Conservation (phyloP, 129 eudicot genomes). For the Artemisia annua region DNA sequence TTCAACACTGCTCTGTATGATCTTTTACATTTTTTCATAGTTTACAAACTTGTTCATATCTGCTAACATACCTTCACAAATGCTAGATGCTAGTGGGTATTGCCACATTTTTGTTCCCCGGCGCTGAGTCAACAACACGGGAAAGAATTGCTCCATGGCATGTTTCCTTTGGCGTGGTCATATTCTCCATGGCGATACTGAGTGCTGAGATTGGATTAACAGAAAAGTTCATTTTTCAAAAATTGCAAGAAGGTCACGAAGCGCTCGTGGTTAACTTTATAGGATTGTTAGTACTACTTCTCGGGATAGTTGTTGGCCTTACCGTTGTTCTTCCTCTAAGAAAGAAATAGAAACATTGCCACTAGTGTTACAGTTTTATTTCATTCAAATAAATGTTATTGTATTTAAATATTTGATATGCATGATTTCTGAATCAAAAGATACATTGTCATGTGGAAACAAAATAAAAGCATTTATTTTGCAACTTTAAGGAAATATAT, state of each 20-base stretch:
- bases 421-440: neutral
- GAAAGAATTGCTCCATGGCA: conserved; percentile 61
- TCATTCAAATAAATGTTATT: neutral
- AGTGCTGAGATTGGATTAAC: conserved; percentile 54
- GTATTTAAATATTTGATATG: neutral
- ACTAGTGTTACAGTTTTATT: neutral
- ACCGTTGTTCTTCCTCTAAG: conserved; percentile 38
- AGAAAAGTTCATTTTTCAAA: conserved; percentile 45
- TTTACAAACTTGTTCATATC: neutral
- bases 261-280: conserved; percentile 66
- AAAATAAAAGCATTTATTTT: neutral
- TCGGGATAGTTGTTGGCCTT: conserved; percentile 49
- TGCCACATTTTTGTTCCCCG: conserved; percentile 46
- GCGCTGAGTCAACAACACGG: conserved; percentile 42
- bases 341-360: conserved; percentile 19
- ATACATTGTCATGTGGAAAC: neutral
- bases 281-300: conserved; percentile 53
- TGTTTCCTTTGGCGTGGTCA: conserved; percentile 43
- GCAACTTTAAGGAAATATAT: neutral
- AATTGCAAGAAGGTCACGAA: conserved; percentile 46
- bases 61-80: conserved; percentile 18
- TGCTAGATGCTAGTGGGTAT: conserved; percentile 52
- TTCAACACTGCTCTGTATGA: neutral
- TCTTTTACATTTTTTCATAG: neutral
- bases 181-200: conserved; percentile 52